Conservation (phyloP, 2,329 filamentous ascomycete species). For the Penicillium nordicum region DNA sequence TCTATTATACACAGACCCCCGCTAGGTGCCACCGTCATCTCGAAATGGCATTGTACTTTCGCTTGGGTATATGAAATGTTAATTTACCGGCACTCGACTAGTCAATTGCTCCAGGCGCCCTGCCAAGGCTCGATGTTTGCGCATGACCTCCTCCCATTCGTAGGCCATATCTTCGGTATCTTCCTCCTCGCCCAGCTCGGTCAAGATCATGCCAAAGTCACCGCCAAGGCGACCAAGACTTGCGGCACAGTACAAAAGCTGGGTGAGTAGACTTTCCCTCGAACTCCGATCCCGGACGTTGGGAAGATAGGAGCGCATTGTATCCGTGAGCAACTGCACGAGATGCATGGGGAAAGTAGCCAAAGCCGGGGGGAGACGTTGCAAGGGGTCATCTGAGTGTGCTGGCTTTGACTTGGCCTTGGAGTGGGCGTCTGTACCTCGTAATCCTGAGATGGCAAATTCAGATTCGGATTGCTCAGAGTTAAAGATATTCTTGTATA, state of each 20-base stretch:
- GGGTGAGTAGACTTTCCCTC: slow-evolving; percentile 82
- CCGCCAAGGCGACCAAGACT: slow-evolving; percentile 86
- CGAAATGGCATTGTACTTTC: background rate
- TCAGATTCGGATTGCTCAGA: slow-evolving; percentile 47
- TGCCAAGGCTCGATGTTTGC: slow-evolving; percentile 79
- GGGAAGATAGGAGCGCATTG: slow-evolving; percentile 71
- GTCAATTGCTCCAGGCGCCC: slow-evolving; percentile 56
- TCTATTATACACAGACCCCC: background rate
- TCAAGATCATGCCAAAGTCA: slow-evolving; percentile 87
- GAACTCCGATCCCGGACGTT: slow-evolving; percentile 76
- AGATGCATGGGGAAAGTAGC: slow-evolving; percentile 82
- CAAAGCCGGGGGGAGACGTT: slow-evolving; percentile 68
- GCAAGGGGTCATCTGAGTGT: slow-evolving; percentile 31
- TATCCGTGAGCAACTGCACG: slow-evolving; percentile 74
- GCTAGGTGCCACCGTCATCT: background rate
- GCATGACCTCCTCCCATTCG: slow-evolving; percentile 85
- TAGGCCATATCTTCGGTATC: slow-evolving; percentile 41
- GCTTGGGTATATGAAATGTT: slow-evolving; percentile 7
- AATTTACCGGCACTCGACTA: slow-evolving; percentile 22
- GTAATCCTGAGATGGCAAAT: slow-evolving; percentile 24
- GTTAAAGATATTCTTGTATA: slow-evolving; percentile 88
- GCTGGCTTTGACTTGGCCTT: slow-evolving; percentile 21
- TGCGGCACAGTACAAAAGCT: slow-evolving; percentile 88
- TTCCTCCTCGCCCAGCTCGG: slow-evolving; percentile 51
- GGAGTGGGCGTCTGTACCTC: slow-evolving; percentile 24